These are phyloP conservation scores for Aspergillus jensenii DNA, from an alignment of 2,329 filamentous ascomycete genomes.

Conservation along the genomic window DNA sequence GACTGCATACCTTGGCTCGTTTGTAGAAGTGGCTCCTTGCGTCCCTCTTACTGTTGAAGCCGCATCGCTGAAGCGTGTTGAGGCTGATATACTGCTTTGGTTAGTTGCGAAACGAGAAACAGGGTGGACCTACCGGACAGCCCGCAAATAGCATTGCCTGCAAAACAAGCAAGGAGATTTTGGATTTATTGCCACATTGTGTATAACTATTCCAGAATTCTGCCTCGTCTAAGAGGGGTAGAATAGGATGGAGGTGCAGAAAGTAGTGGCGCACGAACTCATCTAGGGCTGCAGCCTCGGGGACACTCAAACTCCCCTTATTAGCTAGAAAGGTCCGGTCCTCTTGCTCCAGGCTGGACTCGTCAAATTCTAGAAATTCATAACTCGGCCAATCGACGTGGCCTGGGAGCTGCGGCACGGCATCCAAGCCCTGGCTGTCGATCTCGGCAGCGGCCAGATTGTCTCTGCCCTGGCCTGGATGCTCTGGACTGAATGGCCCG, in stretches of 20 bases:
- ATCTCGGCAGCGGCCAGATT: not conserved
- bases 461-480: not conserved
- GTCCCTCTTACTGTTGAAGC: not conserved
- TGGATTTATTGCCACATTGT: not conserved
- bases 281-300: not conserved
- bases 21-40: not conserved
- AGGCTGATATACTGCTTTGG: not conserved
- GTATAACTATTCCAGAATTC: not conserved
- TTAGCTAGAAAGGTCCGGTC: not conserved
- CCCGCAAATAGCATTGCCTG: not conserved
- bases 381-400: not conserved
- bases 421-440: not conserved
- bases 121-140: not conserved
- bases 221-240: not conserved
- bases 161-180: not conserved
- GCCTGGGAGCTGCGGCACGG: not conserved
- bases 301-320: not conserved
- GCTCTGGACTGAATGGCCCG: not conserved
- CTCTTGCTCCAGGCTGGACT: not conserved
- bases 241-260: not conserved
- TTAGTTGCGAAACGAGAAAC: not conserved
- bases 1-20: not conserved
- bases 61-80: not conserved
- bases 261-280: not conserved
- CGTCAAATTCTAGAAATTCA: not conserved